A percentile compares a stretch with the other conserved stretches of the same genome.
Evolutionary conservation across 164 flowering plant genomes (phyloP).

Genomic region (Kingdonia uniflora): DNA sequence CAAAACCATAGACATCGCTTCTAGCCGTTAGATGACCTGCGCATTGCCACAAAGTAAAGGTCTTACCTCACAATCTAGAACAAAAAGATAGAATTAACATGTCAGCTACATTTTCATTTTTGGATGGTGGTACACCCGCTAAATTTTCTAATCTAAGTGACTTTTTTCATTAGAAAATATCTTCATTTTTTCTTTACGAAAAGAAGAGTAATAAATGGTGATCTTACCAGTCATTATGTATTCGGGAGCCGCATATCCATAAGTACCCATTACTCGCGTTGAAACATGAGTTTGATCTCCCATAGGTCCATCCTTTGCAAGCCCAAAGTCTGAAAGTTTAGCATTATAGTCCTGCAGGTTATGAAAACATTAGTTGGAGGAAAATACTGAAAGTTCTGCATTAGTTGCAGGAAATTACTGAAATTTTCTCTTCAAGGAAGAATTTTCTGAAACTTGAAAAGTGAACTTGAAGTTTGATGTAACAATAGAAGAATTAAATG

Average conservation of each 20-base stretch:
- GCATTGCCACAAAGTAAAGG: background rate
- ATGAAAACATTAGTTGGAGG: conserved; percentile 6
- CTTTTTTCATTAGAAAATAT: too few species aligned
- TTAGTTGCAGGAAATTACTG: background rate
- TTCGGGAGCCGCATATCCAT: conserved; percentile 97
- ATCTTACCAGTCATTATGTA: conserved; percentile 88
- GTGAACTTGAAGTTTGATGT: background rate
- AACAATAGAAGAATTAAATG: conserved; percentile 1
- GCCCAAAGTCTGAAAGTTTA: conserved; percentile 94
- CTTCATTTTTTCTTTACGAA: too few species aligned
- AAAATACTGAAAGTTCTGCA: background rate
- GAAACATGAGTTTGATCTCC: conserved; percentile 98
- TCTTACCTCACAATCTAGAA: too few species aligned
- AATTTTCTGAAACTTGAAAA: too few species aligned
- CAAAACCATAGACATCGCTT: conserved; percentile 92
- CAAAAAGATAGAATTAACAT: too few species aligned
- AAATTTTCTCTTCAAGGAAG: too few species aligned
- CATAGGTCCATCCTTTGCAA: conserved; percentile 93
- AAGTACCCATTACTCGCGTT: conserved; percentile 94
- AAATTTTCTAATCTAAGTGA: too few species aligned
- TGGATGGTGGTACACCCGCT: too few species aligned
- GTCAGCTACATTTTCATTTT: too few species aligned
- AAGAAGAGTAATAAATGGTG: background rate
- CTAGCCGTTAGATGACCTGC: conserved; percentile 88
- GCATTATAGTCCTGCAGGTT: conserved; percentile 67